A percentile compares a stretch with the other conserved stretches of the same genome.
These are phyloP conservation scores for Fusarium goolgardi DNA, from an alignment of 2,329 filamentous ascomycete genomes.

Conservation along the genomic window DNA sequence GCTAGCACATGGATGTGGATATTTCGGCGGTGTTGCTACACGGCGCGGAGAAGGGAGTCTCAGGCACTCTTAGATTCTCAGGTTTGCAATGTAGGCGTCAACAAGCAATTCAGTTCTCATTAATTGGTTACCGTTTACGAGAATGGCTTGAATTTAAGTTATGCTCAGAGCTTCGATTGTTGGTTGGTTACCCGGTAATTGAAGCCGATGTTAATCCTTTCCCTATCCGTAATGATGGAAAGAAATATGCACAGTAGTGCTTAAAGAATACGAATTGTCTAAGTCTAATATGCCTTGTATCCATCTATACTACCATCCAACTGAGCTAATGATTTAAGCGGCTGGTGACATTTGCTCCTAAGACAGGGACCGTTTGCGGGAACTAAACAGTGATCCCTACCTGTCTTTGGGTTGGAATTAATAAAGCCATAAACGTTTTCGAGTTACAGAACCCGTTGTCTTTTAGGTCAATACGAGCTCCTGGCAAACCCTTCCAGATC, in stretches of 20 bases:
- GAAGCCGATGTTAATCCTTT: neutral
- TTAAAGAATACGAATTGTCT: conserved; percentile 1
- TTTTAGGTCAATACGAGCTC: neutral
- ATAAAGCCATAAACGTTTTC: neutral
- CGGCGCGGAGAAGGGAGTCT: too few species aligned
- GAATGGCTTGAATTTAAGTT: neutral
- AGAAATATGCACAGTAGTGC: neutral
- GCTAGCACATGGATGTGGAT: neutral
- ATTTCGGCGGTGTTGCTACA: neutral
- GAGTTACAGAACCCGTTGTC: neutral
- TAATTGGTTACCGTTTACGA: neutral
- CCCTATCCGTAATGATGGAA: neutral
- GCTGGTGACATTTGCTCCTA: conserved; percentile 5
- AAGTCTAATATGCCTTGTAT: conserved; percentile 1
- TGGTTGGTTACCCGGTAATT: neutral
- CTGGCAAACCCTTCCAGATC: neutral
- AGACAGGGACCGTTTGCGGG: conserved; percentile 35
- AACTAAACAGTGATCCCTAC: conserved; percentile 11
- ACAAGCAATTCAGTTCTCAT: neutral
- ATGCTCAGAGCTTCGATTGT: neutral
- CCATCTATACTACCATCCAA: neutral
- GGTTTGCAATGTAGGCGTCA: conserved; percentile 1
- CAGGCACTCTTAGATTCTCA: neutral
- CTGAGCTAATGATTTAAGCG: conserved; percentile 20
- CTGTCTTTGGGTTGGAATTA: conserved; percentile 5